Conservation (phyloP, 305 asterid species). For the Fraxinus dipetala region DNA sequence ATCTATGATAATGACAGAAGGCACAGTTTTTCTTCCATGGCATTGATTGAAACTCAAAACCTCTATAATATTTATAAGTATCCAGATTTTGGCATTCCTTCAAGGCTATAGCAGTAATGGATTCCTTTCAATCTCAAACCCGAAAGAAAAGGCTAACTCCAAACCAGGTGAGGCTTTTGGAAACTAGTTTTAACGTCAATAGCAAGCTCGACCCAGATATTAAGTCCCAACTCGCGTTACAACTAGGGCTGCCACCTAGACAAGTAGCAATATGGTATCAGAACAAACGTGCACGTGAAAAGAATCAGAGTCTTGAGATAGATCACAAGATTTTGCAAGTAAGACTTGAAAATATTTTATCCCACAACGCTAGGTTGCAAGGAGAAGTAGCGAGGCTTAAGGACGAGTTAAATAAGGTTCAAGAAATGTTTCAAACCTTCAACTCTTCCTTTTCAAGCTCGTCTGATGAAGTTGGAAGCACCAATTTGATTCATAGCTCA, state of each 20-base stretch:
- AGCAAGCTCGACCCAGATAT: slow-evolving; percentile 65
- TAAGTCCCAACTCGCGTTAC: slow-evolving; percentile 49
- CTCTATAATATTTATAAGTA: slow-evolving; percentile 8
- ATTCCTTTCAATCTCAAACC: slow-evolving; percentile 19
- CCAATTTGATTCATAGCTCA: neutral
- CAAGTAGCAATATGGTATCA: slow-evolving; percentile 86
- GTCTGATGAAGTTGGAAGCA: slow-evolving; percentile 24
- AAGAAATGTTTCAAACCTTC: neutral
- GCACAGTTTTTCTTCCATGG: slow-evolving; percentile 22
- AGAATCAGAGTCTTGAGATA: slow-evolving; percentile 60
- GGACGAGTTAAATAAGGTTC: slow-evolving; percentile 44
- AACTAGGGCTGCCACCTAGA: slow-evolving; percentile 60
- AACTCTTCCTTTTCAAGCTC: slow-evolving; percentile 13
- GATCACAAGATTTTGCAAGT: slow-evolving; percentile 46
- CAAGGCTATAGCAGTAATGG: slow-evolving; percentile 18
- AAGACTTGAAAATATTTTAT: slow-evolving; percentile 39
- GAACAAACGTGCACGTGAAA: slow-evolving; percentile 71
- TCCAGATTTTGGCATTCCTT: slow-evolving; percentile 3
- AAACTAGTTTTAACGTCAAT: slow-evolving; percentile 48
- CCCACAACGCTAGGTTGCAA: slow-evolving; percentile 44
- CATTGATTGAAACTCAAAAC: slow-evolving; percentile 2
- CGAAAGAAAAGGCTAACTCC: slow-evolving; percentile 52
- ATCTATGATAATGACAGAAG: slow-evolving; percentile 30
- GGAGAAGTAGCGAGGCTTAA: slow-evolving; percentile 47
- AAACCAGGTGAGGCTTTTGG: slow-evolving; percentile 56